phyloP scores from a whole-genome alignment of 805 yeast species.

The Yarrowia yakushimensis region DNA sequence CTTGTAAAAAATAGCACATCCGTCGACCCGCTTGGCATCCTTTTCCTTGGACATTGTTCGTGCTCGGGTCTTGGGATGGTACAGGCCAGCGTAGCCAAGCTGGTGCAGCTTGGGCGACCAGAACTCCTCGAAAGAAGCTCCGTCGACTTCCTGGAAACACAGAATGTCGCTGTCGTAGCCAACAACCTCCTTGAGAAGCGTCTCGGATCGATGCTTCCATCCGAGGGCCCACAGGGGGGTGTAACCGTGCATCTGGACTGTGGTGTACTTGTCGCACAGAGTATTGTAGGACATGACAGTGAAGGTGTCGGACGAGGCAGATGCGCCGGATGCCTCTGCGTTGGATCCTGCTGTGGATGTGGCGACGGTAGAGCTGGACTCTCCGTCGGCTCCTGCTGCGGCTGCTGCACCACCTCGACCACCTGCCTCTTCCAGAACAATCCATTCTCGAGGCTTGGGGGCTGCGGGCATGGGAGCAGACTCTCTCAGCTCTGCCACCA shows the following conservation, averaged over 20 bases:
- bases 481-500: slow-evolving; percentile 79
- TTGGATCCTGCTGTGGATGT: slow-evolving; percentile 12
- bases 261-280: slow-evolving; percentile 93
- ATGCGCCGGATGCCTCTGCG: not conserved
- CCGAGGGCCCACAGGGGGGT: slow-evolving; percentile 97
- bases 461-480: slow-evolving; percentile 63
- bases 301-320: slow-evolving; percentile 40
- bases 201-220: slow-evolving; percentile 85
- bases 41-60: slow-evolving; percentile 68
- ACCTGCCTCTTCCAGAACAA: slow-evolving; percentile 55
- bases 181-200: slow-evolving; percentile 68
- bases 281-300: slow-evolving; percentile 86
- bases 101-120: slow-evolving; percentile 74
- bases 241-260: slow-evolving; percentile 84
- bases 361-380: not conserved
- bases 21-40: slow-evolving; percentile 90
- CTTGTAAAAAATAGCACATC: slow-evolving; percentile 92
- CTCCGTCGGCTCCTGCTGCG: not conserved
- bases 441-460: slow-evolving; percentile 79
- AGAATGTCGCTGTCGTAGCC: slow-evolving; percentile 67
- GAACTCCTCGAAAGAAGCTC: slow-evolving; percentile 76
- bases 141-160: slow-evolving; percentile 95
- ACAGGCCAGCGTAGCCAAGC: slow-evolving; percentile 75
- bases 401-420: slow-evolving; percentile 1
- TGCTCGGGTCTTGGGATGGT: slow-evolving; percentile 86